Conservation (phyloP, 2,329 filamentous ascomycete genomes). For the Periconia macrospinosa region DNA sequence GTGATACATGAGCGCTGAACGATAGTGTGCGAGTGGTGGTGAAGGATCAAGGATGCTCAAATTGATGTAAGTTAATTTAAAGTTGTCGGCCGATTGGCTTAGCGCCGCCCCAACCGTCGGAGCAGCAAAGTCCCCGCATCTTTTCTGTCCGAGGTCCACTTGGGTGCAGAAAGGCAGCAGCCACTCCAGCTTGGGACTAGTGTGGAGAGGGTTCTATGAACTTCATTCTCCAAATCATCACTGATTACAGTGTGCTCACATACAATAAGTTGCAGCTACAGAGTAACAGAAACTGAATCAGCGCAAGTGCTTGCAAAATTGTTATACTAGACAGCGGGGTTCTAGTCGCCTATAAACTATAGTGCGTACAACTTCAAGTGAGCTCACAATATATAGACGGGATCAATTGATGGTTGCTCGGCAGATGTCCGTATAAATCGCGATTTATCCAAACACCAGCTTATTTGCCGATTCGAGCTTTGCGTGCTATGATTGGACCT, state of each 20-base stretch:
- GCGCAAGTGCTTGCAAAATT: too few relatives aligned
- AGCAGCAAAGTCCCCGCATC: conserved; percentile 5
- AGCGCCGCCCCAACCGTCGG: conserved; percentile 4
- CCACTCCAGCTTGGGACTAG: background rate
- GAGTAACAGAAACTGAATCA: too few relatives aligned
- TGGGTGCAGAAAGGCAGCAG: background rate
- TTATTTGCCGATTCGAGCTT: background rate
- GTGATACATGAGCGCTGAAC: conserved; percentile 2
- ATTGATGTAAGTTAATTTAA: conserved; percentile 23
- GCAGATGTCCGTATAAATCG: conserved; percentile 1
- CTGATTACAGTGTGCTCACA: background rate
- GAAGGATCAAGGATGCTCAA: conserved; percentile 7
- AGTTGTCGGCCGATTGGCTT: conserved; percentile 21
- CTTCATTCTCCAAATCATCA: background rate
- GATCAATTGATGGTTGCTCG: conserved; percentile 14
- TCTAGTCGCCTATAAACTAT: background rate
- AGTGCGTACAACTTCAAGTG: background rate
- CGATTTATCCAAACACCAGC: conserved; percentile 10
- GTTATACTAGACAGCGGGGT: background rate
- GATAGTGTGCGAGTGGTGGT: conserved; percentile 2
- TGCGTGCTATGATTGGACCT: background rate
- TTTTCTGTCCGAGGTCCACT: background rate
- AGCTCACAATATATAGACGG: conserved; percentile 1
- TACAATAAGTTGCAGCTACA: background rate
- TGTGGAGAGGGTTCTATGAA: background rate